Base-by-base conservation (phyloP, 1,284 basidiomycete species). In the Trichosporon coremiiforme region DNA sequence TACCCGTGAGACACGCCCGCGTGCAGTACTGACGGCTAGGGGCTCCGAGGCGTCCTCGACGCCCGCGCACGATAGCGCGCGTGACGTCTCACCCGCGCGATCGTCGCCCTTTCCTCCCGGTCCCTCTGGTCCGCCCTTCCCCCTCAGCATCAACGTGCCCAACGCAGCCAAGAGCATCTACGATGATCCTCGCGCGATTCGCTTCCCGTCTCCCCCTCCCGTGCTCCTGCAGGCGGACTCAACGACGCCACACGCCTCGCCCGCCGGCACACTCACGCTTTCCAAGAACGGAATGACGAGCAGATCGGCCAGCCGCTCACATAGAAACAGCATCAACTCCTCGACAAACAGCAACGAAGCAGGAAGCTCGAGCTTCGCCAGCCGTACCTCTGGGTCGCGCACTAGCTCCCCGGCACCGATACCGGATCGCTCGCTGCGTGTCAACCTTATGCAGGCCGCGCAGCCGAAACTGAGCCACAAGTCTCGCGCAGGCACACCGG, bases 181-280 rank as follows among this genome's bases (percentile, higher is more conserved):
- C 69, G 77, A 82, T 70, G 80, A 82, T 71, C 80, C 80, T 8
- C 73, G 80, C 8, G 63, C 70, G 20, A 75, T 74, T 25, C 75
- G 74, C 62, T 74, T 75, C 66, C 66, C 60, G 25, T 31, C 74
- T 4, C 41, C 75, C 38, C 65, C 69, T 4, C 66, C 67, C 13
- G 57, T 60, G 57, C 57, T 60, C 7, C 57, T 33, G 57, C 57
- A 60, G 15, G 57, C 57, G 13, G 36, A 35, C 66, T 64, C 35
- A 50, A 38, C 50, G 33, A 50, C 65, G 33, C 36, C 63, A 20
- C 64, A 66, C 4, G 64, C 62, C 4, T 53, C 45, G 10, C 62
- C 62, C 50, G 50, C 38, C 17, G 67, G 57, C 13, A 60, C 57
- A 9, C 57, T 60, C 15, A 13, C 57, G 10, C 29, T 60, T 2